Evolutionary conservation across 2,329 filamentous ascomycete species (phyloP).

Genomic region (Fonsecaea multimorphosa): DNA sequence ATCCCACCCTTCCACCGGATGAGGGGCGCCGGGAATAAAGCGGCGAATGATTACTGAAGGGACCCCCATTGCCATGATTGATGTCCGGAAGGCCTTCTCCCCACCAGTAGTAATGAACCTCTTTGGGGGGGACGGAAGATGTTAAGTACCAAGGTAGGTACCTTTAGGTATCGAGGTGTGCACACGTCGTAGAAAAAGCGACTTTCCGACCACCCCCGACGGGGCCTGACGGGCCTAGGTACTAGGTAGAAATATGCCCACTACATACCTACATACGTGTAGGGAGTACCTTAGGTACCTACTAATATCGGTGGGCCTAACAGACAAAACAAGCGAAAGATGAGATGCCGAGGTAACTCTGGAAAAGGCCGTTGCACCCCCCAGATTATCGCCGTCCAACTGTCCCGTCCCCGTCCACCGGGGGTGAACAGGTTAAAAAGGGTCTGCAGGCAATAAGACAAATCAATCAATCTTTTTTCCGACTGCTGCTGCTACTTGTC

Average conservation of each 20-base stretch:
- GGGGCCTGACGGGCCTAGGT: neutral
- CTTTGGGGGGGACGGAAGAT: too few relatives aligned
- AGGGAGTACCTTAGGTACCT: too few relatives aligned
- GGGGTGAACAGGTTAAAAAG: neutral
- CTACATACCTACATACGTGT: too few relatives aligned
- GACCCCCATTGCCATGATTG: too few relatives aligned
- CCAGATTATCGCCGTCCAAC: constrained; percentile 14
- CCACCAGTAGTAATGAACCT: too few relatives aligned
- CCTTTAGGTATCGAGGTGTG: too few relatives aligned
- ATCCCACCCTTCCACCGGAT: constrained; percentile 15
- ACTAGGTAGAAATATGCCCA: too few relatives aligned
- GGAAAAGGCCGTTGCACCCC: too few relatives aligned
- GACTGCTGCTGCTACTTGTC: constrained; percentile 1
- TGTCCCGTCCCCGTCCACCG: constrained; percentile 1
- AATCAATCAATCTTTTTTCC: neutral
- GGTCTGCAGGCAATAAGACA: neutral
- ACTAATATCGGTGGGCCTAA: neutral
- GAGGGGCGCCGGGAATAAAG: neutral
- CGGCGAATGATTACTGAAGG: too few relatives aligned
- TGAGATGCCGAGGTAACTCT: constrained; percentile 25
- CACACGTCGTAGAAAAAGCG: too few relatives aligned
- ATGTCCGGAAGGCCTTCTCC: too few relatives aligned
- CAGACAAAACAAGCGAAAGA: constrained; percentile 2
- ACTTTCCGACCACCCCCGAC: neutral
- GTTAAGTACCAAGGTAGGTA: too few relatives aligned